Evolutionary conservation across 305 asterid species (phyloP), one percentile per base, ranked within the genome.

Genomic region (Fraxinus greggii): DNA sequence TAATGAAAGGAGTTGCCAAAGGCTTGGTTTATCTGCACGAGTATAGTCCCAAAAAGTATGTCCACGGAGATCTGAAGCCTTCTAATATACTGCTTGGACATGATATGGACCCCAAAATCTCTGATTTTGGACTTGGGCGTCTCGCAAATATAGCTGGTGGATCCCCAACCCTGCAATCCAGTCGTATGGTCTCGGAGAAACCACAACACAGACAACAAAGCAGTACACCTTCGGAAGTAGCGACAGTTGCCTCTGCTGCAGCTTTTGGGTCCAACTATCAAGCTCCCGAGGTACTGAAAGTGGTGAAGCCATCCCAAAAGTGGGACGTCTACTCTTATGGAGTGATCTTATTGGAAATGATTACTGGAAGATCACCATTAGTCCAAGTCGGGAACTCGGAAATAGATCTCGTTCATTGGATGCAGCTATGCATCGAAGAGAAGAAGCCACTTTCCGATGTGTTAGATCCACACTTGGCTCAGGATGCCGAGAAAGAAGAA

Each of bases 311-410:
- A 0, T 93, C 98, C 1, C 98, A 93, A 73, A 95, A 95, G 78
- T 95, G 99, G 99, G 99, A 95, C 72, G 83, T 93, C 78, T 95
- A 91, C 87, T 93, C 99, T 0, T 95, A 86, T 1, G 99, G 99
- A 7, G 89, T 92, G 80, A 89, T 95, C 65, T 78, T 93, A 59
- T 91, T 95, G n/a, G 99, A 93, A 79, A 91, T 95, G 91, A 86
- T 93, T 19, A 93, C 98, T 0, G 98, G 99, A 9, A 90, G 85
- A 77, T 40, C 92, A 10, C 92, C 97, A 0, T 26, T 91, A 1
- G 90, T 93, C 76, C 98, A 84, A 84, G 90, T 90, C 10, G 97
- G 95, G 8, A 42, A 84, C 42, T 75, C 89, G 0, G 99, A 93
- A 81, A 87, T 92, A 81, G 95, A 91, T 75, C 92, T 93, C 1